Evolutionary conservation across 768 basidiomycete species (phyloP), one percentile per base, ranked within the genome.

Genomic region (Lepiota brunneoincarnata): DNA sequence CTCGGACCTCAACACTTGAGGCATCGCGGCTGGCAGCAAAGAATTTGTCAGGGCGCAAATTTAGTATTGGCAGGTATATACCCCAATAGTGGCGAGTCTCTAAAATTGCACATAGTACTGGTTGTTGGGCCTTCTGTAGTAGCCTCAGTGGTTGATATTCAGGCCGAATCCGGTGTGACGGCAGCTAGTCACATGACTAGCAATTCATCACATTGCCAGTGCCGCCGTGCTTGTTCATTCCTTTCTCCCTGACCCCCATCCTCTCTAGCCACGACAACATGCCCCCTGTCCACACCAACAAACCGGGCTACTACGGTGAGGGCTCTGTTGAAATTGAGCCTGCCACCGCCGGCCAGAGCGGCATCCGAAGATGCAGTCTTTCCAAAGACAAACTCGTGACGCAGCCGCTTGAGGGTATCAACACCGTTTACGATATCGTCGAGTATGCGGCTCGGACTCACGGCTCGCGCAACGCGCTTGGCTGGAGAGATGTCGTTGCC

Each of bases 391-490:
- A 54, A 7, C 78, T 92, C 18, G 75, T 88, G 17, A 80, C 76
- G 0, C 81, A 74, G 60, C 90, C 89, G 2, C 72, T 81, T 52
- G 86, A 86, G 49, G 91, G 90, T 38, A 78, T 98, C 54, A 79
- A 89, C 59, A 92, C 91, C 24, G 79, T 93, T 0, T 81, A 83
- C 60, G 94, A 98, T 70, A 69, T 98, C 51, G 67, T 97, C 42
- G 67, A 76, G 3, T 88, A 93, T 61, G 80, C 85, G 10, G 86
- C 87, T 0, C 81, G 87, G 15, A 87, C 82, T 0, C 87, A 93
- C 61, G 89, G 89, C 2, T 74, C 75, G 2, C 84, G 87, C 61
- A 77, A 89, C 4, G 92, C 90, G 0, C 67, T 91, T 6, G 96
- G 94, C 0, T 88, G 83, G 77, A 76, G 97, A 31, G 89, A 91